These are phyloP conservation scores for Didymella segeticola DNA, from an alignment of 2,329 filamentous ascomycete genomes.

Conservation along the genomic window DNA sequence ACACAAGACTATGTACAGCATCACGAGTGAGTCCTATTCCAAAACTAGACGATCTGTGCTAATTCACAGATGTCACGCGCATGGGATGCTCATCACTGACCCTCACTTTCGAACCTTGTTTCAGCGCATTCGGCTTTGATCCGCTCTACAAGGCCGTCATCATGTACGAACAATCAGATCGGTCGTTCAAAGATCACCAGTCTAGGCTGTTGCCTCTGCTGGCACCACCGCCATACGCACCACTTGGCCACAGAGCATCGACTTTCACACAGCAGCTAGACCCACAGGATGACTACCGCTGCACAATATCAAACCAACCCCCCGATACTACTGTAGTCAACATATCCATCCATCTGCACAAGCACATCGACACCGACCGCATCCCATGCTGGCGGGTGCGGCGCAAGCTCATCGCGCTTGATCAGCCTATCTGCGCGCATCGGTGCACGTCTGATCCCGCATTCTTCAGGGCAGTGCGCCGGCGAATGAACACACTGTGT, in stretches of 20 bases:
- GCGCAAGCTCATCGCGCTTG: conserved; percentile 12
- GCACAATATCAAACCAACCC: conserved; percentile 1
- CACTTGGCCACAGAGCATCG: background rate
- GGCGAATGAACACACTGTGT: conserved; percentile 9
- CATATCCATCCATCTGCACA: conserved; percentile 9
- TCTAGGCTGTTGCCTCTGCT: background rate
- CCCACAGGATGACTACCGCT: conserved; percentile 9
- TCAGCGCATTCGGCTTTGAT: background rate
- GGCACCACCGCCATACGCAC: conserved; percentile 7
- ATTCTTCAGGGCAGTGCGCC: conserved; percentile 10
- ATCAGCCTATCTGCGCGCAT: conserved; percentile 15
- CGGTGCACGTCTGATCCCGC: conserved; percentile 10
- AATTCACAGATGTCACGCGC: background rate
- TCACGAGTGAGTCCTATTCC: background rate
- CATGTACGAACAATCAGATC: conserved; percentile 7
- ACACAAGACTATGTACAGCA: background rate
- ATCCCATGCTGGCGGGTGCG: conserved; percentile 12
- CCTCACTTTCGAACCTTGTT: background rate
- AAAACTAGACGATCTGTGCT: background rate
- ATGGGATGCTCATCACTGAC: background rate
- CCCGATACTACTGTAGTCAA: conserved; percentile 1
- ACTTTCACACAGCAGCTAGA: background rate
- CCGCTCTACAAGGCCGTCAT: background rate
- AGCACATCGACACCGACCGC: conserved; percentile 8
- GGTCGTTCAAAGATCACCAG: background rate